Conservation (phyloP, 306 rosid species). For the Dicorynia guianensis region DNA sequence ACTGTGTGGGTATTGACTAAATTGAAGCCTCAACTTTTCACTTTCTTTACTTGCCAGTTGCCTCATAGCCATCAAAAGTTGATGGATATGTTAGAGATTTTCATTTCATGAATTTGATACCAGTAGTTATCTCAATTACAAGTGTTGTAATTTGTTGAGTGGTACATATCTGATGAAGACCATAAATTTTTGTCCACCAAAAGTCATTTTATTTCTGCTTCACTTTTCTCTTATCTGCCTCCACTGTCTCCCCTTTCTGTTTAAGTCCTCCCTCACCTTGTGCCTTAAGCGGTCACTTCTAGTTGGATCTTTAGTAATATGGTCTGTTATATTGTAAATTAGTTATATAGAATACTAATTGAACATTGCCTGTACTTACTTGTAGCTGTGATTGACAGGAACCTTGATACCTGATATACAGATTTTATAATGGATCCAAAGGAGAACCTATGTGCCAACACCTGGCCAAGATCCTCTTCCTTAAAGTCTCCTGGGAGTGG, state of each 20-base stretch:
- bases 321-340: background rate
- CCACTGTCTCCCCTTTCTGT: background rate
- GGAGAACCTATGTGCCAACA: constrained; percentile 58
- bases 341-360: constrained; percentile 15
- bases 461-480: constrained; percentile 63
- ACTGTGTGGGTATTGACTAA: constrained; percentile 18
- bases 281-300: background rate
- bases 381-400: constrained; percentile 46
- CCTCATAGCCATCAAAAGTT: constrained; percentile 5
- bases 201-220: constrained; percentile 7
- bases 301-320: constrained; percentile 18
- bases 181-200: background rate
- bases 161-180: constrained; percentile 16
- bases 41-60: constrained; percentile 16
- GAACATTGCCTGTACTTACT: constrained; percentile 12
- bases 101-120: constrained; percentile 29
- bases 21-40: constrained; percentile 37
- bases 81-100: constrained; percentile 25
- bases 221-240: background rate
- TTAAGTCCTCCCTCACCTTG: background rate
- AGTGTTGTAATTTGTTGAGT: background rate
- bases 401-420: constrained; percentile 42
- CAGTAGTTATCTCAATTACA: background rate
- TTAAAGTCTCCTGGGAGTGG: constrained; percentile 45
- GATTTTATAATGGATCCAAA: constrained; percentile 62